Conservation (phyloP, 208 protist species). For the Leishmania guyanensis region DNA sequence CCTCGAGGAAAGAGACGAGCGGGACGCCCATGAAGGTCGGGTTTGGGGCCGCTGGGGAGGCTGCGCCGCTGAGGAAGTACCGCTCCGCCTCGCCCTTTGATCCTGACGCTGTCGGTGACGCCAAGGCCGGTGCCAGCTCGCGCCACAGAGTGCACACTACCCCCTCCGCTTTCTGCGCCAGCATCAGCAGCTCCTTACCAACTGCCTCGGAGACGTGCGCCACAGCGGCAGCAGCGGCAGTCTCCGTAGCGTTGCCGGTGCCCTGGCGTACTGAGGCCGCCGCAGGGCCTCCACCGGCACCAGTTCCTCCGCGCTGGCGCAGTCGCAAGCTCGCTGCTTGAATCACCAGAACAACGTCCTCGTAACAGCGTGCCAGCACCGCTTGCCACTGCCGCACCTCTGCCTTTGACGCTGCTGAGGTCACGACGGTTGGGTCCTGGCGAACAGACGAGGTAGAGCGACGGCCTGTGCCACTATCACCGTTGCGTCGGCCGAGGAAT, state of each 20-base stretch:
- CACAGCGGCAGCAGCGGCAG: neutral
- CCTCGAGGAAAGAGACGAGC: constrained; percentile 18
- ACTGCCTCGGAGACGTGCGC: constrained; percentile 17
- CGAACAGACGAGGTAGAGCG: constrained; percentile 2
- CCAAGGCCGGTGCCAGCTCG: constrained; percentile 15
- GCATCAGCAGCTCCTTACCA: constrained; percentile 9
- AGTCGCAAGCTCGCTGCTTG: constrained; percentile 31
- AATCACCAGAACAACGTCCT: constrained; percentile 21
- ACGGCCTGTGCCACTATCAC: neutral
- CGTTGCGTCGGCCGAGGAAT: neutral
- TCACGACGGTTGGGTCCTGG: neutral
- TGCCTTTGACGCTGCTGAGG: neutral
- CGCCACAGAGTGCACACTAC: constrained; percentile 24
- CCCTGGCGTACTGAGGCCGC: neutral
- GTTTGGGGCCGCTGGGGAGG: constrained; percentile 8
- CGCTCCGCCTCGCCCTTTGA: constrained; percentile 4
- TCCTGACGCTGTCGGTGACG: neutral
- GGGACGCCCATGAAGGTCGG: constrained; percentile 14
- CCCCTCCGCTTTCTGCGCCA: constrained; percentile 23
- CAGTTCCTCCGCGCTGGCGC: constrained; percentile 21
- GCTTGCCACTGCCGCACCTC: constrained; percentile 18
- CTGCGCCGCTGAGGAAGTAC: neutral
- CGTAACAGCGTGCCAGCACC: constrained; percentile 15
- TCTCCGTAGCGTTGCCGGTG: neutral
- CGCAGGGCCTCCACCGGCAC: neutral